Evolutionary conservation across 257 asterid genomes (phyloP), one percentile per base, ranked within the genome.

Genomic region (Haberlea rhodopensis): DNA sequence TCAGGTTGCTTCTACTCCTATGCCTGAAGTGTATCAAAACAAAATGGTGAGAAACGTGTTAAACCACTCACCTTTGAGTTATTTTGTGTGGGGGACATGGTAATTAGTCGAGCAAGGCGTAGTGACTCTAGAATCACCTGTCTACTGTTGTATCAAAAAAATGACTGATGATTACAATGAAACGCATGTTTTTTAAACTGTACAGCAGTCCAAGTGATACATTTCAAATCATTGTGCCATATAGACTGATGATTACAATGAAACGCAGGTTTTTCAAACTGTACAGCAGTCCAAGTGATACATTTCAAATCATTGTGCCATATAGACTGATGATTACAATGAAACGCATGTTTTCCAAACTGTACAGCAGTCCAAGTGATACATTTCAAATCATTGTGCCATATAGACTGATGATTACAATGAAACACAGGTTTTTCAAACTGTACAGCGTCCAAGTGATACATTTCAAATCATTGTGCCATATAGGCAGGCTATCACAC

Each of bases 1-100:
- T 31, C 75, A 86, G 94, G 81, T 87, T 61, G 87, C 86, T 57
- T 73, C 79, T 11, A 82, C 83, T 15, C 75, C 81, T 25, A 87
- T 84, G 87, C 95, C 91, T 27, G 74, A 71, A 43, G 71, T 65
- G 53, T 87, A 79, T 69, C 78, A 75, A 63, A 69, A 80, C 57
- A 82, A 75, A 74, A 82, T 78, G 95, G 95, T 84, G 76, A 63
- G 71, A 46, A 40, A 13, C 22, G 37, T 31, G 21, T 5, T 40
- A 16, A 65, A 54, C 31, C 27, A 0, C 25, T 19, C 2, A 2
- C 22, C n/a, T 16, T 4, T 24, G 21, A 24, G 13, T 27, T 55
- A 0, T 16, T 25, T 9, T 37, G 28, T 16, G 6, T 4, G 51
- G 51, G 19, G 6, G 7, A 43, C 8, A 0, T 43, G 3, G 48